Conservation (phyloP, 2,329 filamentous ascomycete species). For the Parastagonospora nodorum region DNA sequence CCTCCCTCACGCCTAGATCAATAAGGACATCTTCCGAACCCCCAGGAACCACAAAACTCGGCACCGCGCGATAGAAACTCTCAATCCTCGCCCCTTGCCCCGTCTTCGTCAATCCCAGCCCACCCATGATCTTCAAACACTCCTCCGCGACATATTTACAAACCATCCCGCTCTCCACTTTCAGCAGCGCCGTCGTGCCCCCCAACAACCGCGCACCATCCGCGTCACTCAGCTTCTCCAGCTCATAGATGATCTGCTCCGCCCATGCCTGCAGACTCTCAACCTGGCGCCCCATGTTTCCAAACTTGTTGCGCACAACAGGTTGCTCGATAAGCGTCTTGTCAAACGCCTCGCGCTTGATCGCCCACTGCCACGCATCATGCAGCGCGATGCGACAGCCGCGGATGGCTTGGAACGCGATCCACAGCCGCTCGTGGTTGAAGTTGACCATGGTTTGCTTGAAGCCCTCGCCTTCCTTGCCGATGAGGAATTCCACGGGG, state of each 20-base stretch:
- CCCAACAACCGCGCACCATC: constrained; percentile 27
- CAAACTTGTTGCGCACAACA: constrained; percentile 40
- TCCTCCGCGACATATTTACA: constrained; percentile 34
- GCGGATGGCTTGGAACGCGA: constrained; percentile 36
- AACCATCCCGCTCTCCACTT: constrained; percentile 32
- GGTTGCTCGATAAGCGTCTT: constrained; percentile 40
- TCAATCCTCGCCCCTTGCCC: constrained; percentile 35
- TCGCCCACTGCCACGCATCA: constrained; percentile 36
- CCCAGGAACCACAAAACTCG: constrained; percentile 30
- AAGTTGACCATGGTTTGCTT: constrained; percentile 41
- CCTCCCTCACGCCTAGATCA: constrained; percentile 37
- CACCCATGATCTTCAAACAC: constrained; percentile 33
- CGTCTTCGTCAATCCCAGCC: constrained; percentile 34
- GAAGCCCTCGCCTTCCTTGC: constrained; percentile 36
- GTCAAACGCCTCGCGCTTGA: constrained; percentile 39
- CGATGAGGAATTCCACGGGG: constrained; percentile 34
- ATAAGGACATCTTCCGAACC: constrained; percentile 37
- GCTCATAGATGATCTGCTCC: constrained; percentile 35
- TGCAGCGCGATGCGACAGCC: constrained; percentile 34
- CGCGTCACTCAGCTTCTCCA: constrained; percentile 23
- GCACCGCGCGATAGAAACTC: constrained; percentile 29
- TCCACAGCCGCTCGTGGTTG: constrained; percentile 43
- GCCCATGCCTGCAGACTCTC: constrained; percentile 37
- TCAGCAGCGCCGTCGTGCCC: constrained; percentile 31
- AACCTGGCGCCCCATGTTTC: constrained; percentile 35